These are phyloP conservation scores for Vaccinium vitisidaea DNA, from an alignment of 148 eudicot species.

Conservation along the genomic window DNA sequence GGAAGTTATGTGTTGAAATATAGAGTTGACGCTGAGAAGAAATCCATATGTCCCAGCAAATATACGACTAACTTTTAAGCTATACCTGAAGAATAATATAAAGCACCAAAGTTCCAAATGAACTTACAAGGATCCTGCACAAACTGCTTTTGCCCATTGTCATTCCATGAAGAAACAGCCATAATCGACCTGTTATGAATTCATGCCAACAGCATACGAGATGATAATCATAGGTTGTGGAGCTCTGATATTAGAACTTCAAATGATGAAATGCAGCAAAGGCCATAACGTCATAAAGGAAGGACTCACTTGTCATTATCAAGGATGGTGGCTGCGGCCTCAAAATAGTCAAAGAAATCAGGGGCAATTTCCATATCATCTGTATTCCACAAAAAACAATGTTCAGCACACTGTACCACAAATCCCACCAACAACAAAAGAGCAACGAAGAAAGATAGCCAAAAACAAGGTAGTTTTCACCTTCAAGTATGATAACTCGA, in stretches of 20 bases:
- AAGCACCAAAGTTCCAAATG: conserved; percentile 5
- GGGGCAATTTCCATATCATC: conserved; percentile 99
- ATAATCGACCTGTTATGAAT: conserved; percentile 64
- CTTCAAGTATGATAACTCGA: conserved; percentile 93
- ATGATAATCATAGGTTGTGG: not conserved
- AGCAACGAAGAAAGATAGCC: not conserved
- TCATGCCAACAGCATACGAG: conserved; percentile 20
- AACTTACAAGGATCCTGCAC: conserved; percentile 96
- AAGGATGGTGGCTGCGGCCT: conserved; percentile 83
- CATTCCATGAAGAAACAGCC: conserved; percentile 99
- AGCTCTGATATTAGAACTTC: not conserved
- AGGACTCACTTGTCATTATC: conserved; percentile 78
- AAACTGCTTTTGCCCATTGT: conserved; percentile 97
- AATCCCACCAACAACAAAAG: not conserved
- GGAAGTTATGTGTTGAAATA: not conserved
- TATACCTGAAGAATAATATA: not conserved
- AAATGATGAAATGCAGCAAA: conserved; percentile 9
- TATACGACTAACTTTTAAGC: not conserved
- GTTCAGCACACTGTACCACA: not conserved
- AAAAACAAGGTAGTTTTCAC: conserved; percentile 33
- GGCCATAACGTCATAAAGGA: not conserved
- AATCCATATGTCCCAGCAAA: not conserved
- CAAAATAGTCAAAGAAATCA: conserved; percentile 95
- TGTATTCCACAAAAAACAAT: conserved; percentile 29
- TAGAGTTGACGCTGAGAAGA: not conserved